Percentiles rank a stretch among this genome's conserved stretches.
phyloP scores from a whole-genome alignment of 2,329 filamentous ascomycete genomes.

The Ophiocordyceps polyrhachis-furcata region DNA sequence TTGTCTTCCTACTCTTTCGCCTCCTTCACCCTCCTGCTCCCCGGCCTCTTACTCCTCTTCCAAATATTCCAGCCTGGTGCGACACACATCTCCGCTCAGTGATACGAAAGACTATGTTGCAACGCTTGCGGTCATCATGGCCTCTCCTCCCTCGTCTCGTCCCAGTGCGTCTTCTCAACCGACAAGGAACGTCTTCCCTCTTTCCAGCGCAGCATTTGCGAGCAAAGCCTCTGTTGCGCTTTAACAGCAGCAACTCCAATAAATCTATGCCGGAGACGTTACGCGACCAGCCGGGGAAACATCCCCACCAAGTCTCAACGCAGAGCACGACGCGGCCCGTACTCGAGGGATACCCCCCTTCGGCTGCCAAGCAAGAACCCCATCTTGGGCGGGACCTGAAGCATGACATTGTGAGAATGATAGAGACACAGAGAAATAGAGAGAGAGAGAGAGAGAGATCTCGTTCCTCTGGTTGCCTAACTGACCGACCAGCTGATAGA shows the following conservation, averaged over 20 bases:
- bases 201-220: not conserved
- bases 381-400: conserved; percentile 17
- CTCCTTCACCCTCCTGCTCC: not conserved
- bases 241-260: conserved; percentile 7
- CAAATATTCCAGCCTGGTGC: not conserved
- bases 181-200: not conserved
- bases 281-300: conserved; percentile 30
- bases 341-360: conserved; percentile 18
- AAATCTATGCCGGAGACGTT: conserved; percentile 29
- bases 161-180: not conserved
- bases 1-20: not conserved
- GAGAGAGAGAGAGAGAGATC: not conserved
- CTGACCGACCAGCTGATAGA: conserved; percentile 19
- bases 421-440: not conserved
- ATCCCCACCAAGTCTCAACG: conserved; percentile 41
- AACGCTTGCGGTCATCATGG: conserved; percentile 7
- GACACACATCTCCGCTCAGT: not conserved
- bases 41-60: not conserved
- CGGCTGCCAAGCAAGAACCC: conserved; percentile 7
- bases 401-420: conserved; percentile 35
- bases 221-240: conserved; percentile 2
- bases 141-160: conserved; percentile 6
- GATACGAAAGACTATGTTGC: conserved; percentile 10
- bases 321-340: conserved; percentile 36
- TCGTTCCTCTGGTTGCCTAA: not conserved